These are phyloP conservation scores for Malus sieversii DNA, from an alignment of 306 rosid genomes.

Conservation along the genomic window DNA sequence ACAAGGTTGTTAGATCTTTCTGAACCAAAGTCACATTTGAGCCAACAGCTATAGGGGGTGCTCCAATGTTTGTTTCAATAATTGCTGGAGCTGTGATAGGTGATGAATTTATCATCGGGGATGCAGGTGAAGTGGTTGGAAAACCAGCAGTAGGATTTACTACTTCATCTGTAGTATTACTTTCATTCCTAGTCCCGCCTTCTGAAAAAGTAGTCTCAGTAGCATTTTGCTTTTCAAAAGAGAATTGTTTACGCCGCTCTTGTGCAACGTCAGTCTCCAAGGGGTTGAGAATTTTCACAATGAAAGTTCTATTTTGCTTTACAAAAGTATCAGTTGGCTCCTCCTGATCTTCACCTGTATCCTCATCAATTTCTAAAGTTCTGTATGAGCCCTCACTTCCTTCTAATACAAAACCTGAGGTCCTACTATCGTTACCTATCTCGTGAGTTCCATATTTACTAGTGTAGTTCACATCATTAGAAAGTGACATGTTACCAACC, in stretches of 20 bases:
- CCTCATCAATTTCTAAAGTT: slow-evolving; percentile 27
- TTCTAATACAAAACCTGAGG: slow-evolving; percentile 15
- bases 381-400: slow-evolving; percentile 15
- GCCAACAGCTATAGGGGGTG: slow-evolving; percentile 12
- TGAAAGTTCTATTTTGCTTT: slow-evolving; percentile 22
- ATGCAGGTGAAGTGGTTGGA: slow-evolving; percentile 26
- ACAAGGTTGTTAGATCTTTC: slow-evolving; percentile 12
- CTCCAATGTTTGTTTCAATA: slow-evolving; percentile 13
- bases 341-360: background rate
- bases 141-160: slow-evolving; percentile 21
- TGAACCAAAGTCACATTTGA: slow-evolving; percentile 19
- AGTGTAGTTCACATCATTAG: slow-evolving; percentile 26
- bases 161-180: slow-evolving; percentile 13
- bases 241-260: slow-evolving; percentile 16
- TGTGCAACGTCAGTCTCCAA: slow-evolving; percentile 18
- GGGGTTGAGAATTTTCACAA: slow-evolving; percentile 3
- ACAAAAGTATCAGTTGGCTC: slow-evolving; percentile 9
- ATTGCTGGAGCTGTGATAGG: slow-evolving; percentile 13
- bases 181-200: slow-evolving; percentile 13
- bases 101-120: slow-evolving; percentile 19
- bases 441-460: slow-evolving; percentile 9
- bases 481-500: slow-evolving; percentile 8
- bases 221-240: slow-evolving; percentile 19
- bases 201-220: slow-evolving; percentile 15
- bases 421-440: slow-evolving; percentile 15